These are phyloP conservation scores for Mycena epipterygia DNA, from an alignment of 768 basidiomycete genomes.

Conservation along the genomic window DNA sequence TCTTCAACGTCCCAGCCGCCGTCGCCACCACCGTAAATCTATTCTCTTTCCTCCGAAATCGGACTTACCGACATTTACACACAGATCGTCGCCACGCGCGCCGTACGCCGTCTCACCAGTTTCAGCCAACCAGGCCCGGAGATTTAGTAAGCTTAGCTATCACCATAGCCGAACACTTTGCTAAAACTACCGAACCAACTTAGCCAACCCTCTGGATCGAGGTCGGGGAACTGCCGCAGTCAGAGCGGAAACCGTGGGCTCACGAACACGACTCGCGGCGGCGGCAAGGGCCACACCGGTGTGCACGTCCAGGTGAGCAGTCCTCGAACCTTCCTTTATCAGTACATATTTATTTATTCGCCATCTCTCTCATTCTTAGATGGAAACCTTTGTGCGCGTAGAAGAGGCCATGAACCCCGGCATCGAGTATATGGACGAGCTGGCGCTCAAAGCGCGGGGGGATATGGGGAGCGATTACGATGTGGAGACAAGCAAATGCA, in stretches of 20 bases:
- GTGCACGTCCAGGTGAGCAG: constrained; percentile 67
- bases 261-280: constrained; percentile 39
- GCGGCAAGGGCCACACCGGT: constrained; percentile 40
- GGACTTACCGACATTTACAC: neutral
- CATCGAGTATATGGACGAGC: constrained; percentile 38
- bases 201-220: constrained; percentile 44
- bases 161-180: neutral
- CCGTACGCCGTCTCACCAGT: constrained; percentile 70
- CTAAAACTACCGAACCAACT: neutral
- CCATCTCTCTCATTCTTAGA: constrained; percentile 47
- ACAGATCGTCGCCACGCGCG: constrained; percentile 73
- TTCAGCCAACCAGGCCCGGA: constrained; percentile 59
- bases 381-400: constrained; percentile 62
- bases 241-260: constrained; percentile 39
- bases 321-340: constrained; percentile 17
- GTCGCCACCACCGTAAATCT: constrained; percentile 62
- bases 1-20: constrained; percentile 77
- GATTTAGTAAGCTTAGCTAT: constrained; percentile 53
- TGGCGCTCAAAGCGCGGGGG: constrained; percentile 46
- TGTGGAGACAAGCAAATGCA: constrained; percentile 41
- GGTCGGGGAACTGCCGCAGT: constrained; percentile 37
- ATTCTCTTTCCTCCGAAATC: neutral
- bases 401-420: constrained; percentile 42
- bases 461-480: constrained; percentile 44
- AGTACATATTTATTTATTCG: neutral